These are phyloP conservation scores for Coemansia sp. DNA, from an alignment of 371 early-diverging fungal species.

Conservation along the genomic window DNA sequence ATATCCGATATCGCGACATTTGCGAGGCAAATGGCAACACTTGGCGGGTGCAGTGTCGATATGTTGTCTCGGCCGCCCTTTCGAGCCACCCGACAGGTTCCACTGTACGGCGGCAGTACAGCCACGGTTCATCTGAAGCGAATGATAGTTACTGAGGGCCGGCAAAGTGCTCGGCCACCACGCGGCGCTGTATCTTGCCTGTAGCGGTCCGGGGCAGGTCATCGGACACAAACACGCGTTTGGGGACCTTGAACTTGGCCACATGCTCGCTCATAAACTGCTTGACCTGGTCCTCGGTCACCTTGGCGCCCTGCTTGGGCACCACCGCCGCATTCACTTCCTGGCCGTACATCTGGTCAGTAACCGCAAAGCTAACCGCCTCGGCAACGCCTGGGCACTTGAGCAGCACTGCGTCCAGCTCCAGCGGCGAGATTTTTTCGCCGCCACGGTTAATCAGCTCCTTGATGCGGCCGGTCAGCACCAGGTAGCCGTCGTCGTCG, in stretches of 20 bases:
- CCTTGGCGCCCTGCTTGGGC: constrained; percentile 37
- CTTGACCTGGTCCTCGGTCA: constrained; percentile 57
- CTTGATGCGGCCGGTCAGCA: constrained; percentile 78
- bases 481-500: constrained; percentile 69
- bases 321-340: constrained; percentile 82
- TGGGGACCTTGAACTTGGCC: constrained; percentile 81
- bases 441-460: constrained; percentile 81
- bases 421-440: constrained; percentile 79
- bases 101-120: too few species aligned
- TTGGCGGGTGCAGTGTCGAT: too few species aligned
- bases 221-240: constrained; percentile 69
- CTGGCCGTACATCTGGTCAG: constrained; percentile 78
- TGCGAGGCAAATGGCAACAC: too few species aligned
- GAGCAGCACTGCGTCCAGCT: constrained; percentile 78
- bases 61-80: too few species aligned
- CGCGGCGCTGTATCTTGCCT: constrained; percentile 49
- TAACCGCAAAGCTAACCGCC: constrained; percentile 76
- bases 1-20: too few species aligned
- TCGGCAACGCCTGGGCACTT: constrained; percentile 71
- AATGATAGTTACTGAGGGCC: too few species aligned
- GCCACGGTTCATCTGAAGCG: too few species aligned
- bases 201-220: constrained; percentile 76
- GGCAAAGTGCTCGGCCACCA: too few species aligned
- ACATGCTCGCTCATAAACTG: constrained; percentile 57
- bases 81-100: too few species aligned